Conservation (phyloP, 2,329 filamentous ascomycete species). For the Aspergillus sojae region DNA sequence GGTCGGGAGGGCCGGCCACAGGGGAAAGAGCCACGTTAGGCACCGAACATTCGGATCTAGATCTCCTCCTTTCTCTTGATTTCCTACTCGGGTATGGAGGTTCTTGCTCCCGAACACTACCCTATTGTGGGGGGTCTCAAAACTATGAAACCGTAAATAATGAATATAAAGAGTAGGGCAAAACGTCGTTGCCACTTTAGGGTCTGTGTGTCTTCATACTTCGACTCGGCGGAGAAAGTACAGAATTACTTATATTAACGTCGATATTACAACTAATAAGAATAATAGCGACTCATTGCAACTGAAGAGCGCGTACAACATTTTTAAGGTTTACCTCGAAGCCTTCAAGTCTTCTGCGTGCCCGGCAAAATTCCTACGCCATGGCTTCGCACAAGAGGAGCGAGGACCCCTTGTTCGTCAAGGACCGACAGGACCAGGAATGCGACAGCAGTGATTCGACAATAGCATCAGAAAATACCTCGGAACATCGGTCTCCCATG, state of each 20-base stretch:
- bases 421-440: not conserved
- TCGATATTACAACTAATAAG: not conserved
- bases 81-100: not conserved
- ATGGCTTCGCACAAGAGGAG: not conserved
- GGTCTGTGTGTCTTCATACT: not conserved
- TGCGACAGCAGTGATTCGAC: not conserved
- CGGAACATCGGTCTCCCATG: not conserved
- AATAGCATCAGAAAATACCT: not conserved
- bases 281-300: not conserved
- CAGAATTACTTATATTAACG: not conserved
- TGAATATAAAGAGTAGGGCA: slow-evolving; percentile 4
- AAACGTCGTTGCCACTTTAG: not conserved
- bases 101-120: not conserved
- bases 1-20: no score
- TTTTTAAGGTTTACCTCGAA: not conserved
- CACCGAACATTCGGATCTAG: not conserved
- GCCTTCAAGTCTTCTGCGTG: not conserved
- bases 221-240: not conserved
- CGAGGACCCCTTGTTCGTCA: not conserved
- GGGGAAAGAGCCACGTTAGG: not conserved
- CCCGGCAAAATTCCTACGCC: not conserved
- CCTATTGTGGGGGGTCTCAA: not conserved
- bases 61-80: not conserved
- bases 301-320: not conserved
- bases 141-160: not conserved